Conservation (phyloP, 73 alveolate species). For the Diophrys sp. region DNA sequence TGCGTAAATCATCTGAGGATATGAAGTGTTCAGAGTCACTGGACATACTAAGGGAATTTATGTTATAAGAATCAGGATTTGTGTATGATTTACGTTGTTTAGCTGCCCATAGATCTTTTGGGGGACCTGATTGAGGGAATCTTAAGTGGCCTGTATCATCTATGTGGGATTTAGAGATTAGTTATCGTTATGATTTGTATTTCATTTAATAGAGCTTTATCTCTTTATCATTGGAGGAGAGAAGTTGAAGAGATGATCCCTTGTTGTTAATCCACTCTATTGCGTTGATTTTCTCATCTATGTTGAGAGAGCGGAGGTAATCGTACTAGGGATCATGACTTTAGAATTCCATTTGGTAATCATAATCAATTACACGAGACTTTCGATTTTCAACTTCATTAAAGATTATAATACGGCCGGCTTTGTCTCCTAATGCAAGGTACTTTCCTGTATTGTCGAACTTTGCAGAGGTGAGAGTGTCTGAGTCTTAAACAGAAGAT, state of each 20-base stretch:
- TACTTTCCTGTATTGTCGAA: conserved; percentile 56
- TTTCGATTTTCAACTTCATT: conserved; percentile 15
- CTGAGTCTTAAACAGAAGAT: conserved; percentile 30
- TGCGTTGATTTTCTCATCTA: conserved; percentile 48
- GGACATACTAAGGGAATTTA: conserved; percentile 48
- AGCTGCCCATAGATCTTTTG: conserved; percentile 34
- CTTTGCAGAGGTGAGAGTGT: conserved; percentile 28
- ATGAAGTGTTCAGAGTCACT: conserved; percentile 58
- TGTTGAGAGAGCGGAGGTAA: conserved; percentile 35
- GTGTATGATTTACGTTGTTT: conserved; percentile 17
- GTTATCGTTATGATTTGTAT: conserved; percentile 19
- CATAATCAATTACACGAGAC: conserved; percentile 32
- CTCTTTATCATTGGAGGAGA: conserved; percentile 47
- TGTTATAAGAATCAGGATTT: conserved; percentile 53
- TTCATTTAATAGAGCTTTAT: conserved; percentile 53
- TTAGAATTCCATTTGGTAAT: conserved; percentile 47
- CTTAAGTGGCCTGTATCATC: neutral
- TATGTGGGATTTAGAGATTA: neutral
- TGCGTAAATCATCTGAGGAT: conserved; percentile 50
- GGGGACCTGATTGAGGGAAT: conserved; percentile 24
- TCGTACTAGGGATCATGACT: conserved; percentile 62
- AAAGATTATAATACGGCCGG: conserved; percentile 54
- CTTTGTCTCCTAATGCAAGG: conserved; percentile 57
- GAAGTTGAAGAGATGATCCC: conserved; percentile 15
- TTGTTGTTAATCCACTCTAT: conserved; percentile 36